Conservation (phyloP, 2,329 filamentous ascomycete species). For the Botrytis elliptica region DNA sequence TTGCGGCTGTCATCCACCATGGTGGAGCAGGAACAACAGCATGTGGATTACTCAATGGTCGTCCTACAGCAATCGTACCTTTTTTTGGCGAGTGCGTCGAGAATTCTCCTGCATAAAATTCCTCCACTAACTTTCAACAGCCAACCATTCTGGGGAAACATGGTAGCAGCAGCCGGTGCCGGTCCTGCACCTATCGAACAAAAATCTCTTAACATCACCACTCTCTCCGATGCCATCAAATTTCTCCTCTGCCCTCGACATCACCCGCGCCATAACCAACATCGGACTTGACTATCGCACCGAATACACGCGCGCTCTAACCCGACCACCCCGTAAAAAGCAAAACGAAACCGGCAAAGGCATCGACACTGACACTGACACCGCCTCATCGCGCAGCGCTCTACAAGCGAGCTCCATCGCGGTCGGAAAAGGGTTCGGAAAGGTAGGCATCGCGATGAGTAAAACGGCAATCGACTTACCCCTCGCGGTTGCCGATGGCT, state of each 20-base stretch:
- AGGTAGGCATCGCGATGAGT: not conserved
- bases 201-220: constrained; percentile 62
- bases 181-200: constrained; percentile 68
- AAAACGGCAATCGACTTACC: constrained; percentile 14
- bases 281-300: not conserved
- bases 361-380: not conserved
- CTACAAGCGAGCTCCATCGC: constrained; percentile 9
- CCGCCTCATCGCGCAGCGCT: not conserved
- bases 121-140: not conserved
- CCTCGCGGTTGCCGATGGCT: not conserved
- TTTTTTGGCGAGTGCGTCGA: constrained; percentile 64
- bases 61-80: constrained; percentile 63
- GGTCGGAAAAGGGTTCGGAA: constrained; percentile 18
- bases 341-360: not conserved
- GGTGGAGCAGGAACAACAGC: constrained; percentile 51
- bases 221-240: constrained; percentile 65
- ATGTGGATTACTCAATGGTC: constrained; percentile 67
- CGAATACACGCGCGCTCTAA: not conserved
- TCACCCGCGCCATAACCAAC: not conserved
- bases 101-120: not conserved
- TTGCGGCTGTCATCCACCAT: constrained; percentile 41
- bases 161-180: constrained; percentile 62
- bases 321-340: not conserved
- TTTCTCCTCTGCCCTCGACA: constrained; percentile 49
- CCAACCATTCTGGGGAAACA: constrained; percentile 74